Evolutionary conservation across 768 basidiomycete genomes (phyloP).

Genomic region (Cyclocybe cylindracea): DNA sequence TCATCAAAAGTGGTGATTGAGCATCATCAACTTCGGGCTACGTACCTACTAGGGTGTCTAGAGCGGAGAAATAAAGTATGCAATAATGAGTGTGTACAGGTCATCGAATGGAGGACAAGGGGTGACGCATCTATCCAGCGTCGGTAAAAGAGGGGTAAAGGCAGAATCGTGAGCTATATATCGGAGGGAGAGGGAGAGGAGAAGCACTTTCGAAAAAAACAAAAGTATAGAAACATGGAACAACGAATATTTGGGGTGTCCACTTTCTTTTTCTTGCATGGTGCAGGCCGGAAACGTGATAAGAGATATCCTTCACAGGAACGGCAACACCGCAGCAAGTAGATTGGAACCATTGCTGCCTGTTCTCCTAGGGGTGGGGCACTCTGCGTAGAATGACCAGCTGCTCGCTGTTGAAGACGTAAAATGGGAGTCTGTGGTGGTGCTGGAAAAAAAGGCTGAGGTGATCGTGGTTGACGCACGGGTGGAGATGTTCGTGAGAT

Average conservation of each 20-base stretch:
- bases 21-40: neutral
- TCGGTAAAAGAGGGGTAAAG: slow-evolving; percentile 4
- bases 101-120: slow-evolving; percentile 1
- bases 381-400: slow-evolving; percentile 8
- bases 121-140: slow-evolving; percentile 20
- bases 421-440: slow-evolving; percentile 5
- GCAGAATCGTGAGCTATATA: slow-evolving; percentile 13
- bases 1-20: slow-evolving; percentile 2
- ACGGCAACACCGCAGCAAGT: slow-evolving; percentile 36
- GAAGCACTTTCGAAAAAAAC: neutral
- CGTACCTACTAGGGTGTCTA: neutral
- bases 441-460: slow-evolving; percentile 9
- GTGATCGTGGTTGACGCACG: slow-evolving; percentile 15
- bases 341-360: slow-evolving; percentile 44
- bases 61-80: neutral
- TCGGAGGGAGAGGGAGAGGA: neutral
- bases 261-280: neutral
- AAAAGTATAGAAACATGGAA: slow-evolving; percentile 1
- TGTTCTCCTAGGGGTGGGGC: slow-evolving; percentile 8
- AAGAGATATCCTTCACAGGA: slow-evolving; percentile 36
- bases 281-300: neutral
- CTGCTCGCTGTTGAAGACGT: slow-evolving; percentile 17
- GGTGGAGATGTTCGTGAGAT: slow-evolving; percentile 12
- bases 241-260: neutral
- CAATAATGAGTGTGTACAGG: slow-evolving; percentile 20